A percentile compares a stretch with the other conserved stretches of the same genome.
phyloP scores from a whole-genome alignment of 2,329 filamentous ascomycete species.

The Aureobasidium uvarum region DNA sequence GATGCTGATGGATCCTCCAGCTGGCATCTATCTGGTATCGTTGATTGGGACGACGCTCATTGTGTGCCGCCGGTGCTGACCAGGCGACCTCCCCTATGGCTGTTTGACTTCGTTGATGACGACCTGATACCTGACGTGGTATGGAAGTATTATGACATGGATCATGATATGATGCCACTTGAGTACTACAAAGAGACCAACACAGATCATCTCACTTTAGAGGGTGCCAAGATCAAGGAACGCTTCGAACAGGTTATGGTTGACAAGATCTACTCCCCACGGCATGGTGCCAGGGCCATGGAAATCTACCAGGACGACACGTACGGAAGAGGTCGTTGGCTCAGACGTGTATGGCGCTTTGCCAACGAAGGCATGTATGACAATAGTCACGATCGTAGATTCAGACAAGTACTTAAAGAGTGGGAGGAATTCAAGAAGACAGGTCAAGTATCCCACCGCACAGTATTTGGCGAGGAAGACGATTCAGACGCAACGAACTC shows the following conservation, averaged over 20 bases:
- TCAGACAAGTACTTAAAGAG: neutral
- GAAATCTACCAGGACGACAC: constrained; percentile 9
- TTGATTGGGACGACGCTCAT: neutral
- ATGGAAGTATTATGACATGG: neutral
- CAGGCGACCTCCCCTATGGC: neutral
- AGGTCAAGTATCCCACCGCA: neutral
- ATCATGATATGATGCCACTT: neutral
- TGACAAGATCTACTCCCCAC: constrained; percentile 35
- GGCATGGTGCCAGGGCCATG: constrained; percentile 35
- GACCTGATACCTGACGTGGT: neutral
- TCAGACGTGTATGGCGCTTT: neutral
- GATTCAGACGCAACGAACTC: neutral
- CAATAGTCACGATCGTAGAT: too few relatives aligned
- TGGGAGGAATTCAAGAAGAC: neutral
- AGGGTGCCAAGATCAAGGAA: neutral
- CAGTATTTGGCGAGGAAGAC: neutral
- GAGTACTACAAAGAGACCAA: neutral
- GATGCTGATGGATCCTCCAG: neutral
- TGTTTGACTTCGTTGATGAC: neutral
- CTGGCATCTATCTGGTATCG: neutral
- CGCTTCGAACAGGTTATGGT: constrained; percentile 22
- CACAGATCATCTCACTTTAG: neutral
- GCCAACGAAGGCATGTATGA: neutral
- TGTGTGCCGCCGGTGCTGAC: neutral
- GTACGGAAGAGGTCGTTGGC: constrained; percentile 4